A percentile compares a stretch with the other conserved stretches of the same genome.
Evolutionary conservation across 352 stramenopile genomes (phyloP).

Genomic region (Elongisporangium prolatum): DNA sequence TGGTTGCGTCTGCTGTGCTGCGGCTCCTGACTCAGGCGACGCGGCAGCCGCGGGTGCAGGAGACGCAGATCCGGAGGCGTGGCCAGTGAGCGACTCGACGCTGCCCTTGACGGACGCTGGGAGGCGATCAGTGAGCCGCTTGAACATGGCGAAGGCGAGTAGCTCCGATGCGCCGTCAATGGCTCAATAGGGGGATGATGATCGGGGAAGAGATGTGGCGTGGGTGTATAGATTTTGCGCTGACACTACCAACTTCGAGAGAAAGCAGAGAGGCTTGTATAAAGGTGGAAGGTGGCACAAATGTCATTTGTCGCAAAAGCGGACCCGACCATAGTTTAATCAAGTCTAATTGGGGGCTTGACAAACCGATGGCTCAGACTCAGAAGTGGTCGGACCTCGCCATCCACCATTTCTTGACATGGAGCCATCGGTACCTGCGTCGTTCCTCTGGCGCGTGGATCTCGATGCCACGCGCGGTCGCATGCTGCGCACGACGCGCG

Average conservation of each 20-base stretch:
- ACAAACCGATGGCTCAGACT: not conserved
- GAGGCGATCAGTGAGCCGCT: slow-evolving; percentile 76
- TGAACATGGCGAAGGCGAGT: slow-evolving; percentile 42
- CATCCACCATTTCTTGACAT: not conserved
- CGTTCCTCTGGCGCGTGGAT: slow-evolving; percentile 31
- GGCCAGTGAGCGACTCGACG: slow-evolving; percentile 54
- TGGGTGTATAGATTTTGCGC: slow-evolving; percentile 6
- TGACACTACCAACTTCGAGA: not conserved
- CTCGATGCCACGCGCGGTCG: slow-evolving; percentile 17
- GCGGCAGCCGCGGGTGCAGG: slow-evolving; percentile 9
- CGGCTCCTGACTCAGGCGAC: slow-evolving; percentile 8
- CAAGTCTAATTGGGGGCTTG: not conserved
- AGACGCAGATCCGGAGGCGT: not conserved
- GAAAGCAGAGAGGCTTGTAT: not conserved
- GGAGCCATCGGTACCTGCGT: slow-evolving; percentile 11
- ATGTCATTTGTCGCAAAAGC: not conserved
- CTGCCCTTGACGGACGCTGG: slow-evolving; percentile 52
- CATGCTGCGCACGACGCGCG: slow-evolving; percentile 20
- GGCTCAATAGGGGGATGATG: slow-evolving; percentile 1
- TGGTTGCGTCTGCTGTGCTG: not conserved
- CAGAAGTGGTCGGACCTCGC: not conserved
- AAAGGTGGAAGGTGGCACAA: not conserved
- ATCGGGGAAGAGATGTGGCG: slow-evolving; percentile 1
- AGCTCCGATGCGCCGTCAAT: not conserved
- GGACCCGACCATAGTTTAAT: not conserved